Base-by-base conservation (phyloP, 2,329 filamentous ascomycete genomes). In the Alternaria gaisen region DNA sequence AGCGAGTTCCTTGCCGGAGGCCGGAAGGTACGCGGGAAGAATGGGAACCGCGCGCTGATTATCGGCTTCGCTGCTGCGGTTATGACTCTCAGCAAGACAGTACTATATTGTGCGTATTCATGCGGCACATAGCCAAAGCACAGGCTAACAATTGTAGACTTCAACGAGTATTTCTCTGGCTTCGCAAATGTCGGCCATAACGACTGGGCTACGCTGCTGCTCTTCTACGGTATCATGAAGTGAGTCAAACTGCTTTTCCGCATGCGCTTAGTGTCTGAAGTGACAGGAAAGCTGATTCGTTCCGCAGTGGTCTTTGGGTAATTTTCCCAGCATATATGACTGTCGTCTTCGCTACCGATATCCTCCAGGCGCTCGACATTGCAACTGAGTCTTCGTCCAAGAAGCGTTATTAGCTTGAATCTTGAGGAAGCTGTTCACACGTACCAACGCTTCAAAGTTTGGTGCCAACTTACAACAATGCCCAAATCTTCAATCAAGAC, bases 161-260 rank as follows among this genome's bases (percentile, higher is more conserved):
- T 89, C 53, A 87, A 87, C 61, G 88, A 91, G 72, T 81, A 83
- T 42, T 88, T 83, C 69, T 86, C 85, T 47, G 86, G 83, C 7
- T 91, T 88, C 65, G 78, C 81, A 5, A 86, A 88, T 62, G 84
- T 89, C 56, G 85, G 86, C 3, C 89, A 91, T 70, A 91, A 91
- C 63, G 82, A 83, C 60, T 67, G 80, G 40, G 65, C 73, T 3
- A 83, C 82, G 11, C 69, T 91, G 42, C 66, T 90, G 11, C 79
- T 86, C 32, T 77, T 89, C 24, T 92, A 88, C 83, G 85, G 88
- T 30, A 78, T 91, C 62, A 88, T 89, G 32, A 91, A 91, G 87
- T 90, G 78, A 81, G 86, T 80, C 18, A 5, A 36, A 2, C 7
- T 14, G 9, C 14, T 36, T 12, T 40, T 38, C 26, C 16, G 22